Percentiles rank a stretch among this genome's conserved stretches.
Evolutionary conservation across 2,329 filamentous ascomycete species (phyloP).

Genomic region (Penicillium hordei): DNA sequence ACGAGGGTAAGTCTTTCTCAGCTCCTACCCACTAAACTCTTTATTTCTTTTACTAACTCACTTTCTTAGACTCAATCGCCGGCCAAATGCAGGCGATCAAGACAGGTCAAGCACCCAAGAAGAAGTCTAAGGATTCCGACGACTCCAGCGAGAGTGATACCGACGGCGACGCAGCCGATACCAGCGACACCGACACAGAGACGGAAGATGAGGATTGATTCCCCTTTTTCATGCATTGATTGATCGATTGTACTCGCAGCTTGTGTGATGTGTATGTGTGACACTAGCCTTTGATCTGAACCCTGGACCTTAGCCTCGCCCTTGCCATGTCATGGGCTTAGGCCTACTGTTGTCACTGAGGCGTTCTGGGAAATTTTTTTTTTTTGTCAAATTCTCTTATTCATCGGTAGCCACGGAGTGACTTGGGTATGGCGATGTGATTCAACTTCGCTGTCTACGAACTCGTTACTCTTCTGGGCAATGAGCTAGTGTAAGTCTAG

Average conservation of each 20-base stretch:
- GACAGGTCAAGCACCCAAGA: constrained; percentile 61
- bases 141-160: constrained; percentile 67
- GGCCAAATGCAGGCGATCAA: constrained; percentile 89
- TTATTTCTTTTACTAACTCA: constrained; percentile 16
- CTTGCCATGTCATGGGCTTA: not conserved
- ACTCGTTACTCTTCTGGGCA: not conserved
- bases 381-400: constrained; percentile 8
- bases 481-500: not conserved
- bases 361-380: not conserved
- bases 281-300: constrained; percentile 7
- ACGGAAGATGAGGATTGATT: constrained; percentile 72
- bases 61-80: constrained; percentile 71
- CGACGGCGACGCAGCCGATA: constrained; percentile 61
- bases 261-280: constrained; percentile 23
- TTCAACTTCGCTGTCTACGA: not conserved
- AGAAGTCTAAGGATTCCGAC: constrained; percentile 50
- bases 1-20: constrained; percentile 72
- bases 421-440: not conserved
- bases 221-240: constrained; percentile 17
- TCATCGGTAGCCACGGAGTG: constrained; percentile 20
- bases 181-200: constrained; percentile 64
- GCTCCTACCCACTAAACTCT: not conserved
- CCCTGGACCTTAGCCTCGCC: constrained; percentile 2
- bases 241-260: constrained; percentile 23
- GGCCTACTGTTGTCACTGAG: not conserved